Evolutionary conservation across 192 early-diverging fungal genomes (phyloP), one percentile per base, ranked within the genome.

Genomic region (Coemansia guatemalensis): DNA sequence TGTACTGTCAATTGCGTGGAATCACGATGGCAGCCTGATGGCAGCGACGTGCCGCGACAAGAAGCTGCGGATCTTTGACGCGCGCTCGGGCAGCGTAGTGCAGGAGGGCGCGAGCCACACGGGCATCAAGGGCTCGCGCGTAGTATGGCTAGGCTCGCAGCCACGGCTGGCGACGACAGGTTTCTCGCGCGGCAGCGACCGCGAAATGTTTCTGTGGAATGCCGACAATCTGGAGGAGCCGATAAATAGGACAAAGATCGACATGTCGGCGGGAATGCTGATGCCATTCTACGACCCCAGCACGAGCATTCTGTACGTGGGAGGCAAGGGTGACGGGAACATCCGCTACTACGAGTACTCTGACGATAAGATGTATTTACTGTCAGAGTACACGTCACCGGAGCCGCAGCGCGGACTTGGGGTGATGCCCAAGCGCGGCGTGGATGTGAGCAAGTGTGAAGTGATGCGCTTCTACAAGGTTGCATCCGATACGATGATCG

Each of bases 281-380:
- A 99, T 99, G 88, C 97, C 97, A 24, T 91, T 92, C 86, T 99
- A 90, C 77, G 97, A 99, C 77, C 62, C 67, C 22, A 91, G 96
- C 74, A 94, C 90, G 20, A 88, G 84, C 59, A 89, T 99, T 84
- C 84, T 99, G 23, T 99, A 90, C 71, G 73, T 99, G 63, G 95
- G 92, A 14, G 97, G 97, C 56, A 99, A 99, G 77, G 95, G 97
- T 66, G 97, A 99, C 82, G 97, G 95, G 41, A 99, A 95, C 80
- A 98, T 99, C 73, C 90, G 96, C 27, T 98, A 98, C 85, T 99
- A 91, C 73, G 97, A 99, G 84, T 97, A 90, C 72, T 91, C 90
- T 58, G 93, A 97, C 68, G 96, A 98, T 66, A 93, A 93, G 52
- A 69, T 99, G 69, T 90, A 87, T 83, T 82, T 74, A 49, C 75